These are phyloP conservation scores for Heterobasidion irregulare DNA, from an alignment of 1,284 basidiomycete genomes.

Conservation along the genomic window DNA sequence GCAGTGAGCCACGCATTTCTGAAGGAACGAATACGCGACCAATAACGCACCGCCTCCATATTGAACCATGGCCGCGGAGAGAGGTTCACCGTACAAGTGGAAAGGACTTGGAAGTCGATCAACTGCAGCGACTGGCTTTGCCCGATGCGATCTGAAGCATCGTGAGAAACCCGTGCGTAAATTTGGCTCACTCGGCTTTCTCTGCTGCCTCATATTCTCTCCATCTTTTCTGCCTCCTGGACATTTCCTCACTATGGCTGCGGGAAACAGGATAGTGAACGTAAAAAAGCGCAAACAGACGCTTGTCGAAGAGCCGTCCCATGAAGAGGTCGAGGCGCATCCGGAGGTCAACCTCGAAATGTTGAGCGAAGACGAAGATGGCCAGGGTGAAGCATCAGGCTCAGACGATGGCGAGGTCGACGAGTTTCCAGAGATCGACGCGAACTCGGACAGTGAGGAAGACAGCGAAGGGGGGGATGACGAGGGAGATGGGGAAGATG, in stretches of 20 bases:
- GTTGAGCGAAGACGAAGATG: conserved; percentile 62
- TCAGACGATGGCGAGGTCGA: conserved; percentile 34
- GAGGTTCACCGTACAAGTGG: conserved; percentile 4
- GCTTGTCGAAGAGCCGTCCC: conserved; percentile 18
- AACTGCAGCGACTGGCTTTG: not conserved
- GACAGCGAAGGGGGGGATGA: conserved; percentile 22
- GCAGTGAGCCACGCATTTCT: not conserved
- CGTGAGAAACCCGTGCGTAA: conserved; percentile 8
- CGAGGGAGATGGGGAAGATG: conserved; percentile 29
- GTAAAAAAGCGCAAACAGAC: conserved; percentile 51
- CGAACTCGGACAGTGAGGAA: conserved; percentile 28
- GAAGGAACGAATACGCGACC: not conserved
- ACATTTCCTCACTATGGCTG: conserved; percentile 21
- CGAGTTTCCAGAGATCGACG: conserved; percentile 51
- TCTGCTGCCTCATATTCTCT: not conserved
- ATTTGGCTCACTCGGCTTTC: not conserved
- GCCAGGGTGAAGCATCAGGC: conserved; percentile 35
- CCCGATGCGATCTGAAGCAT: conserved; percentile 23
- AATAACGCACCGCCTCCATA: conserved; percentile 54
- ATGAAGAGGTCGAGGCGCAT: conserved; percentile 26
- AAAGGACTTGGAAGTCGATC: not conserved
- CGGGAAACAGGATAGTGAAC: conserved; percentile 20
- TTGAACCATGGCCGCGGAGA: conserved; percentile 42
- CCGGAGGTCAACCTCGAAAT: conserved; percentile 46
- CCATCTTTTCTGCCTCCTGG: not conserved